phyloP scores from a whole-genome alignment of 2,329 filamentous ascomycete species.

The Fusarium chuoi region DNA sequence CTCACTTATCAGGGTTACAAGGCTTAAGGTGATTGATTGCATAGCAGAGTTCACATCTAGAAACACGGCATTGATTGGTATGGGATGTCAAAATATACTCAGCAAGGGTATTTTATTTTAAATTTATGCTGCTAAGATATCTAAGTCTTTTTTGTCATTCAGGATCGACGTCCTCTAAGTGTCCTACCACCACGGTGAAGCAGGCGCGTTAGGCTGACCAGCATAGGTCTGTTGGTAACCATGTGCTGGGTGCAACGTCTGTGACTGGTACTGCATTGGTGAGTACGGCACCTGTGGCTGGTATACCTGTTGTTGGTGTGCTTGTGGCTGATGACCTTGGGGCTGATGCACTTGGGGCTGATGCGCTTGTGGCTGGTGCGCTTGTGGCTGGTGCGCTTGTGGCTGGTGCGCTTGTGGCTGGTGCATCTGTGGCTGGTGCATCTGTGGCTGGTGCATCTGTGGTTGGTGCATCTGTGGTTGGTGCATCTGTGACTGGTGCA shows the following conservation, averaged over 20 bases:
- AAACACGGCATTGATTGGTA: conserved; percentile 9
- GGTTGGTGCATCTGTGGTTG: too few species aligned
- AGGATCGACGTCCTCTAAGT: not conserved
- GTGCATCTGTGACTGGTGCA: too few species aligned
- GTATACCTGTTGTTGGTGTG: not conserved
- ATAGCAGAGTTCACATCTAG: conserved; percentile 17
- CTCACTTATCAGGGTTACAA: not conserved
- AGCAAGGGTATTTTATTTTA: not conserved
- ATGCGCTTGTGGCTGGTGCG: not conserved
- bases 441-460: too few species aligned
- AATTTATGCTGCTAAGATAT: not conserved
- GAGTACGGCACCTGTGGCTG: not conserved
- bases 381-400: too few species aligned
- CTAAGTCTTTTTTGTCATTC: not conserved
- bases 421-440: too few species aligned
- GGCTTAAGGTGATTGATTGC: not conserved
- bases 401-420: too few species aligned
- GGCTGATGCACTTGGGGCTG: not conserved
- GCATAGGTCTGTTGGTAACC: not conserved
- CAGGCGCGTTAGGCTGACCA: not conserved
- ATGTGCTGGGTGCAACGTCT: not conserved
- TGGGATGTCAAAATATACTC: not conserved
- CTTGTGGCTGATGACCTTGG: not conserved
- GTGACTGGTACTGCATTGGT: not conserved
- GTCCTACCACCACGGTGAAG: not conserved